phyloP scores from a whole-genome alignment of 2,329 filamentous ascomycete species.

The Penicillium sp. region DNA sequence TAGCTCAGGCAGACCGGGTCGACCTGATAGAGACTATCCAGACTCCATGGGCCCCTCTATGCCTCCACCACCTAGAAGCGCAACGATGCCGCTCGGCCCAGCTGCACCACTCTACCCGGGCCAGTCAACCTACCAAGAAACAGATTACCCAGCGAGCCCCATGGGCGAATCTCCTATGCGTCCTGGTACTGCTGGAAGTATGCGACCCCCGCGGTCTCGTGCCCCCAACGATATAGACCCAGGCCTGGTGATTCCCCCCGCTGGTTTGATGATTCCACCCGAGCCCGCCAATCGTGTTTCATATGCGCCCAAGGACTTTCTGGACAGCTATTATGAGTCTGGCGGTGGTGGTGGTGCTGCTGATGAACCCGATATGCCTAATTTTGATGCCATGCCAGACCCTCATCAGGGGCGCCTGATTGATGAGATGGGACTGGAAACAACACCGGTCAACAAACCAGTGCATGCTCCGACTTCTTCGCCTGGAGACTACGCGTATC shows the following conservation, averaged over 20 bases:
- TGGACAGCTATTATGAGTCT: conserved; percentile 54
- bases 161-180: conserved; percentile 22
- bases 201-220: conserved; percentile 21
- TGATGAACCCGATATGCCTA: conserved; percentile 59
- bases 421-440: conserved; percentile 38
- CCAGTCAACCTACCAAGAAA: conserved; percentile 35
- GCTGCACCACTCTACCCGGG: conserved; percentile 32
- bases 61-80: conserved; percentile 34
- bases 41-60: conserved; percentile 28
- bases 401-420: conserved; percentile 25
- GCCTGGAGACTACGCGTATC: conserved; percentile 36
- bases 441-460: conserved; percentile 26
- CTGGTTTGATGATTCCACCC: conserved; percentile 18
- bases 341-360: conserved; percentile 43
- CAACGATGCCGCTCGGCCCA: conserved; percentile 35
- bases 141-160: conserved; percentile 16
- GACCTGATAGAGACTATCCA: conserved; percentile 26
- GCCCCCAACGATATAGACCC: conserved; percentile 25
- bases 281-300: conserved; percentile 22
- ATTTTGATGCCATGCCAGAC: conserved; percentile 58
- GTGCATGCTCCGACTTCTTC: conserved; percentile 20
- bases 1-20: conserved; percentile 24
- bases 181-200: conserved; percentile 27
- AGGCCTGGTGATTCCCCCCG: conserved; percentile 13
- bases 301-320: conserved; percentile 39